Evolutionary conservation across 2,329 filamentous ascomycete genomes (phyloP).

Genomic region (Talaromyces piceae): DNA sequence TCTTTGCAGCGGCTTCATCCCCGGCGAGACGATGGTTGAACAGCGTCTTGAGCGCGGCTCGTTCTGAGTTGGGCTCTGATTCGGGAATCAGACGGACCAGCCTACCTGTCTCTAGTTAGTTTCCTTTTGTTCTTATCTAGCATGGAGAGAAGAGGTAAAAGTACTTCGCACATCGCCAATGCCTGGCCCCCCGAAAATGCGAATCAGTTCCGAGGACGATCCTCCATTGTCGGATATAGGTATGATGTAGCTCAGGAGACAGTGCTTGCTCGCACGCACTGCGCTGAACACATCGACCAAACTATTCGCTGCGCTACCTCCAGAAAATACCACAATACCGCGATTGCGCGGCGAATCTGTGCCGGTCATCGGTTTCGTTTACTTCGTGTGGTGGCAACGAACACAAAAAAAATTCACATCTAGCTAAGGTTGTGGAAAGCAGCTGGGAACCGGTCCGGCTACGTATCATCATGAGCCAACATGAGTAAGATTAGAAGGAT

Average conservation of each 20-base stretch:
- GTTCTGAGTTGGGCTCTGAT: constrained; percentile 52
- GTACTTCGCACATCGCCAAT: constrained; percentile 69
- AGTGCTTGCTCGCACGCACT: constrained; percentile 57
- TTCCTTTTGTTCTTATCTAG: background rate
- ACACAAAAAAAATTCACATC: no score
- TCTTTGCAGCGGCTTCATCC: constrained; percentile 53
- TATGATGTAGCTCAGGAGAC: constrained; percentile 74
- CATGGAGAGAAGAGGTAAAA: constrained; percentile 18
- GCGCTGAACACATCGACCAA: constrained; percentile 81
- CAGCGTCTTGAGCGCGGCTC: constrained; percentile 66
- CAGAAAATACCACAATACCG: constrained; percentile 80
- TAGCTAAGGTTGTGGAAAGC: no score
- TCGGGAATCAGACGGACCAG: constrained; percentile 84
- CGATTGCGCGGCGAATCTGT: constrained; percentile 11
- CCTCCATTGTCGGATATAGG: constrained; percentile 96
- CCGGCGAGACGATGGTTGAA: constrained; percentile 80
- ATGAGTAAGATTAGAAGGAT: no score
- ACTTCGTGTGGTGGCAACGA: no score
- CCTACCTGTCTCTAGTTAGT: constrained; percentile 52
- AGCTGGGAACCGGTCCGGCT: no score
- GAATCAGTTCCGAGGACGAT: constrained; percentile 84
- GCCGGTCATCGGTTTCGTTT: background rate
- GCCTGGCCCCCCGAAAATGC: constrained; percentile 89
- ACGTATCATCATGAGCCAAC: no score
- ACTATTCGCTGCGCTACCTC: constrained; percentile 88